Percentiles rank a stretch among this genome's conserved stretches.
Conservation (phyloP, 2,329 filamentous ascomycete species). For the Elsinoe australis region DNA sequence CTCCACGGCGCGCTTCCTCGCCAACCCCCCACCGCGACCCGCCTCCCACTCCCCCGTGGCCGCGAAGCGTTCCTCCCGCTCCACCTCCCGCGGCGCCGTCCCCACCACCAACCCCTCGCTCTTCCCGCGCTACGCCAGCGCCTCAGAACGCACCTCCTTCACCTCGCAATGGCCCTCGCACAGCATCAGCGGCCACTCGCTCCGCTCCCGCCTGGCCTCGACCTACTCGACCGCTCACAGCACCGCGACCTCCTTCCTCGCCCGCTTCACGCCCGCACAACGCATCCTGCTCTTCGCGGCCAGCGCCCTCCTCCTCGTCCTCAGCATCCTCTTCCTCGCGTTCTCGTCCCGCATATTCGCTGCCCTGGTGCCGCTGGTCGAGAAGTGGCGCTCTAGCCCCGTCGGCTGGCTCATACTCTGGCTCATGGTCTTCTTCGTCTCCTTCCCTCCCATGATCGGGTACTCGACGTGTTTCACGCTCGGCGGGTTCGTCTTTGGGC, state of each 20-base stretch:
- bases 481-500: conserved; percentile 63
- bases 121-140: conserved; percentile 12
- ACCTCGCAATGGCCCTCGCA: conserved; percentile 29
- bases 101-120: conserved; percentile 34
- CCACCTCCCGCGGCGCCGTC: conserved; percentile 43
- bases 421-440: conserved; percentile 64
- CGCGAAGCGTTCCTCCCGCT: conserved; percentile 28
- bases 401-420: conserved; percentile 71
- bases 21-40: conserved; percentile 42
- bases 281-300: conserved; percentile 50
- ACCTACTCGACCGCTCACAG: not conserved
- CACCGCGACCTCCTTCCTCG: not conserved
- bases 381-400: conserved; percentile 65
- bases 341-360: conserved; percentile 76
- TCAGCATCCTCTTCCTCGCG: conserved; percentile 62
- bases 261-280: conserved; percentile 51
- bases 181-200: conserved; percentile 40
- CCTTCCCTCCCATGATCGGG: conserved; percentile 80
- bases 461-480: conserved; percentile 71
- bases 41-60: conserved; percentile 32
- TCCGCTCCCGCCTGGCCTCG: conserved; percentile 1
- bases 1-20: conserved; percentile 46
- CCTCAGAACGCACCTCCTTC: conserved; percentile 4
- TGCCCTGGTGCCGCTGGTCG: conserved; percentile 63
- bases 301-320: conserved; percentile 44